Evolutionary conservation across 306 rosid genomes (phyloP), one percentile per base, ranked within the genome.

Genomic region (Herpetospermum pedunculosum): DNA sequence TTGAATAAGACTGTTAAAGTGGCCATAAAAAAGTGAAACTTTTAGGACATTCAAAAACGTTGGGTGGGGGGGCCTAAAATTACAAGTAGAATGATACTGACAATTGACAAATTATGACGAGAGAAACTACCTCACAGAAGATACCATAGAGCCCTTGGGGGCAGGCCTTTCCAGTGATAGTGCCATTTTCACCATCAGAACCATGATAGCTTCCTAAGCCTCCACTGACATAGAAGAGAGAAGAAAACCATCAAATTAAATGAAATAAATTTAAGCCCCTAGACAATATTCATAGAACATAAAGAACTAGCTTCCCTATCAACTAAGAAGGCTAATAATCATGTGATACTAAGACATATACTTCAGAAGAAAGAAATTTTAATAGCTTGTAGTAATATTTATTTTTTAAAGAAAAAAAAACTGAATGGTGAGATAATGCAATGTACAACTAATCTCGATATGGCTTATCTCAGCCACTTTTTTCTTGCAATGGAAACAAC

Each of bases 111-210:
- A 30, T 16, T 32, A 9, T 8, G 18, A 70, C 44, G 2, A 19
- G 32, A 34, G 78, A 80, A 75, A 75, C 64, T 77, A 93, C 98
- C 97, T 89, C 88, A 85, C 98, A 93, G 76, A 89, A 93, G 79
- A 87, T 85, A 50, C 98, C 97, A 77, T 83, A 90, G 25, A 93
- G 92, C 81, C 98, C 98, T 81, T 76, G 78, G 21, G 98, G 98
- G 71, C 98, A 93, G 73, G 88, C 85, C 79, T 60, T 80, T 83
- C 97, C 98, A 74, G 90, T 88, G 74, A 89, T 72, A 30, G 96
- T 86, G 47, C 98, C 98, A 70, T 90, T 90, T 79, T 89, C 84
- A 40, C 98, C 98, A 54, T 85, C 81, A 82, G 76, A 86, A 77
- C 96, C 98, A 69, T 79, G 88, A 62, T 90, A 96, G 82, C 90